Percentiles rank a stretch among this genome's conserved stretches.
These are phyloP conservation scores for Dictyostelium firmibasis DNA, from an alignment of 78 protist species.

Conservation along the genomic window DNA sequence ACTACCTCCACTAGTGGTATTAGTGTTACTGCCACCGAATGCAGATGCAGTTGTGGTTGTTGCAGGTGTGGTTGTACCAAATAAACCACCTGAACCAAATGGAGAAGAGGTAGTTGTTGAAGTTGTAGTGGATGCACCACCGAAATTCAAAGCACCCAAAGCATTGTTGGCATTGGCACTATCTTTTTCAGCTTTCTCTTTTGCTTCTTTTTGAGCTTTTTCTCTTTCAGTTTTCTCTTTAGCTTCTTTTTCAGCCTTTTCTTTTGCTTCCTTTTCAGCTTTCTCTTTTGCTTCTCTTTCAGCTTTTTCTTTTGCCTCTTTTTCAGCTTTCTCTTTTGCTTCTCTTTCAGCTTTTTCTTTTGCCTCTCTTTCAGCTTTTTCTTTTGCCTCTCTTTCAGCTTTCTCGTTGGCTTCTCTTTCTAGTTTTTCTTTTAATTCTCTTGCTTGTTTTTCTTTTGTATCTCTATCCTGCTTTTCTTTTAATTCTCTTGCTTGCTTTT, in stretches of 20 bases:
- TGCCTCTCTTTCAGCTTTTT: background rate
- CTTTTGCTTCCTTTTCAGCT: background rate
- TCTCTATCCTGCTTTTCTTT: background rate
- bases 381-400: slow-evolving; percentile 4
- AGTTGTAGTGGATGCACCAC: background rate
- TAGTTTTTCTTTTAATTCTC: background rate
- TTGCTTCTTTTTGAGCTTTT: background rate
- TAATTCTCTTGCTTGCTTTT: background rate
- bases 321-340: background rate
- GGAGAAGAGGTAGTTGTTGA: background rate
- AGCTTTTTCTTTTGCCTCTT: background rate
- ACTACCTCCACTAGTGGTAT: background rate
- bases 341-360: slow-evolving; percentile 8
- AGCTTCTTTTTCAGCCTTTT: background rate
- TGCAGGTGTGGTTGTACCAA: background rate
- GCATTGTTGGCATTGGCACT: background rate
- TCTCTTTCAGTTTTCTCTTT: background rate
- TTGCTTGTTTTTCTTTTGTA: background rate
- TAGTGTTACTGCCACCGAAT: background rate
- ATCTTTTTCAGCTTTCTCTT: background rate
- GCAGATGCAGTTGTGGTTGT: background rate
- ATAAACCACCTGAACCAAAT: background rate
- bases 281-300: background rate
- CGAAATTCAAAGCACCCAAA: background rate
- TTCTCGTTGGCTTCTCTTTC: background rate